phyloP scores from a whole-genome alignment of 805 yeast species.

The Kodamaea nitidulidarum region DNA sequence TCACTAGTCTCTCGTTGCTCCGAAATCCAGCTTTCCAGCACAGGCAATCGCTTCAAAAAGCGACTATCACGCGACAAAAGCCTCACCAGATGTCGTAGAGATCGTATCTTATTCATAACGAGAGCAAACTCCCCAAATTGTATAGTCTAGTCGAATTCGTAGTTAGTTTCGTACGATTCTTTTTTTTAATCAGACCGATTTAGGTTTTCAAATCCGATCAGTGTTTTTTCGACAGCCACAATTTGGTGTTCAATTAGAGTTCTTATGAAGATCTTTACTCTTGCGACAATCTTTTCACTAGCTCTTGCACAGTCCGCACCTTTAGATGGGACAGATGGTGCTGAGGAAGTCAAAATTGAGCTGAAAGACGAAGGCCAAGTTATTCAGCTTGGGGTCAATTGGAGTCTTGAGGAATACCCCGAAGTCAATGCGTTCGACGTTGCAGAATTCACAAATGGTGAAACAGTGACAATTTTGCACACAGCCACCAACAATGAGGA shows the following conservation, averaged over 20 bases:
- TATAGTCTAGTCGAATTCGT: no score
- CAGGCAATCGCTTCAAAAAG: slow-evolving; percentile 4
- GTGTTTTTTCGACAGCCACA: no score
- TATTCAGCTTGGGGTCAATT: slow-evolving; percentile 46
- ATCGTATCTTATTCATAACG: background rate
- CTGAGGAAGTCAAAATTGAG: background rate
- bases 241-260: background rate
- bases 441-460: slow-evolving; percentile 46
- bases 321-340: background rate
- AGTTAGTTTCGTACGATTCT: slow-evolving; percentile 10
- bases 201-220: no score
- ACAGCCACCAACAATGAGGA: slow-evolving; percentile 52
- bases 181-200: no score
- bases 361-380: slow-evolving; percentile 9
- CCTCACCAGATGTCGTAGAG: slow-evolving; percentile 1
- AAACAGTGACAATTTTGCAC: slow-evolving; percentile 49
- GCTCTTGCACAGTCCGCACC: background rate
- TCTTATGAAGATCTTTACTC: background rate
- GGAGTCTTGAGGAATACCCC: slow-evolving; percentile 45
- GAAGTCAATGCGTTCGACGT: slow-evolving; percentile 35
- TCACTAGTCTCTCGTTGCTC: slow-evolving; percentile 11
- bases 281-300: background rate
- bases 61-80: slow-evolving; percentile 4
- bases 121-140: no score
- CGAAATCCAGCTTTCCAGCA: slow-evolving; percentile 1